Base-by-base conservation (phyloP, 225 moss, liverwort and hornwort species). In the Polytrichum formosum region DNA sequence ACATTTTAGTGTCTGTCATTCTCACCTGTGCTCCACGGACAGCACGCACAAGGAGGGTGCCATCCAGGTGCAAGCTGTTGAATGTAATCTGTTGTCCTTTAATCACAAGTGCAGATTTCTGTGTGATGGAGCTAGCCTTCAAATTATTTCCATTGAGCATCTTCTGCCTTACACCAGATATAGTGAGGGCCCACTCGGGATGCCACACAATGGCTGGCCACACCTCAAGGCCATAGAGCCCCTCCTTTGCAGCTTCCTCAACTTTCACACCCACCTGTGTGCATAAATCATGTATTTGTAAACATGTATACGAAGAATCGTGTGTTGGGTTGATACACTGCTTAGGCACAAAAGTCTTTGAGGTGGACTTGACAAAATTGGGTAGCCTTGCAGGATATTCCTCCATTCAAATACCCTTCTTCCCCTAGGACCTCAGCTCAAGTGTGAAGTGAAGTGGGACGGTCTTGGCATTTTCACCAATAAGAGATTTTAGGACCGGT, bases 151-250 rank as follows among this genome's bases (percentile, higher is more conserved):
- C 61, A 19, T 73, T 77, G n/a, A 73, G 70, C 29, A 93, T 31
- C 64, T 91, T 93, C 26, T 56, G 56, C 46, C 54, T 77, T 28
- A 91, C 85, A 55, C 89, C 89, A n/a, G 78, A 70, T 59, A 79
- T 83, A 25, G 91, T 91, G 2, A 87, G 55, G 54, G 87, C 89
- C 93, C 91, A 93, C 1, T 79, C 78, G 37, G 93, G 91, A 73
- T 78, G 81, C 93, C 91, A 93, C 26, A 91, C 80, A 56, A 93
- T 72, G 1, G 70, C 76, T n/a, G 91, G 85, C 89, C 91, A 93
- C 59, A 89, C 28, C 68, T 93, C 88, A 33, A 91, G 82, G 56
- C 84, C 82, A 74, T 81, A 85, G 13, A 16, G 79, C 23, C 76
- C 81, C 8, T 26, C 74, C 54, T 75, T 61, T 55, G 56, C 58